Base-by-base conservation (phyloP, 257 asterid genomes). In the Plantago ovata region DNA sequence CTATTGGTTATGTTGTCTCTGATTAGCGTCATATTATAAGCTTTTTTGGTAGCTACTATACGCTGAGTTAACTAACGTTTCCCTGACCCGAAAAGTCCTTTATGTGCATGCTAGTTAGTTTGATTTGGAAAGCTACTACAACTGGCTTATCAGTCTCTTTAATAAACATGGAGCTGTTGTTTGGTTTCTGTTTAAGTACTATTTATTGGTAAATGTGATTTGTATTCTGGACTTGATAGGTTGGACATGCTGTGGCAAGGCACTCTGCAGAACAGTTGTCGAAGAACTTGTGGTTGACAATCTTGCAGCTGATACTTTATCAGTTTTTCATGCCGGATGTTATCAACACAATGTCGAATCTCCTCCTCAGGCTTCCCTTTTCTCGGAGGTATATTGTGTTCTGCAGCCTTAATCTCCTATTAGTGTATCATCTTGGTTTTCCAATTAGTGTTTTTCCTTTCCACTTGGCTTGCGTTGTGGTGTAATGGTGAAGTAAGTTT, bases 241-340 rank as follows among this genome's bases (percentile, higher is more conserved):
- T 93, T 58, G 83, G 85, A 36, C 98, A 93, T 82, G 98, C 86
- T 28, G 93, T 89, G 69, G 98, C 97, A 8, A 79, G 97, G 62
- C 97, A 88, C 70, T 63, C 77, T 13, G 97, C 95, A 1, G 97
- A 92, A 69, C 91, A 80, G 49, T 71, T 89, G 22, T 86, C 98
- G 5, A 93, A 93, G 49, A 89, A 81, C 67, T 61, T 84, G 57
- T 93, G 98, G 96, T 57, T 89, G 62, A 67, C 89, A 8, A 89
- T 93, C 58, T 11, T 82, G 50, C 98, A 93, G 76, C 50, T 89
- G 74, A 60, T 89, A 58, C 82, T 93, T 38, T 76, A 79, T 69
- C 95, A 84, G 74, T 93, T 93, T 71, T 79, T 93, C 76, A 70
- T 76, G 74, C 97, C 98, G 51, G 96, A 93, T 68, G 15, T 89